Evolutionary conservation across 345 rosid species (phyloP).

Genomic region (Trapa incisa): DNA sequence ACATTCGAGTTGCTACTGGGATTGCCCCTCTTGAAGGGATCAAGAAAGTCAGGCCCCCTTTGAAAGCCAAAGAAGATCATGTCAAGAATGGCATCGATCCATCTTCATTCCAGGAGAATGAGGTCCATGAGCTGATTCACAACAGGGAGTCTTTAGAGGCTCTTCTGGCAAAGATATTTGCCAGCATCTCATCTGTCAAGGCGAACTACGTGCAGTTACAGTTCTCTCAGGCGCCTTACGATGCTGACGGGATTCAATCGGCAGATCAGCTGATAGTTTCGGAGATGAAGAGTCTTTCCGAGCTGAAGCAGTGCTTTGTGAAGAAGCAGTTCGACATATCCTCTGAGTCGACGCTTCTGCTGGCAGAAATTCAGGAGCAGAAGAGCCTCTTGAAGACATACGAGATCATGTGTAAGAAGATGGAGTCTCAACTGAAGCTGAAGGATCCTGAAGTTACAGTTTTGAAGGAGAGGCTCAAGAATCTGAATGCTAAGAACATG

Average conservation of each 20-base stretch:
- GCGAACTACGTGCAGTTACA: conserved; percentile 75
- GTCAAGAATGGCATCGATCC: conserved; percentile 10
- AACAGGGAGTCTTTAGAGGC: conserved; percentile 44
- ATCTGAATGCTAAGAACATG: conserved; percentile 30
- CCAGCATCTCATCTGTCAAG: conserved; percentile 62
- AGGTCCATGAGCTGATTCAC: conserved; percentile 27
- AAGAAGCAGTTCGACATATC: conserved; percentile 62
- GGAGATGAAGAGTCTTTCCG: conserved; percentile 59
- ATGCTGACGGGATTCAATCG: conserved; percentile 58
- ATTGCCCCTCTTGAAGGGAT: conserved; percentile 46
- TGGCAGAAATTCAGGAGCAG: conserved; percentile 72
- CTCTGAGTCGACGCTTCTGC: conserved; percentile 35
- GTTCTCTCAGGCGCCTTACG: conserved; percentile 71
- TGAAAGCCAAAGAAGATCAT: conserved; percentile 24
- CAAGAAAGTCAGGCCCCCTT: conserved; percentile 30
- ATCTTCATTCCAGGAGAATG: conserved; percentile 31
- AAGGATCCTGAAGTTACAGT: conserved; percentile 64
- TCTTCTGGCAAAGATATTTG: conserved; percentile 57
- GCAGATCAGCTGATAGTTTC: conserved; percentile 52
- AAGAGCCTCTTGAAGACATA: conserved; percentile 50
- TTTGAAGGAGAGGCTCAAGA: conserved; percentile 49
- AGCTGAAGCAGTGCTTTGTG: conserved; percentile 59
- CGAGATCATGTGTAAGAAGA: conserved; percentile 51
- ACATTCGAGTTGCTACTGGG: conserved; percentile 39
- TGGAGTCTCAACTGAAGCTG: conserved; percentile 57